phyloP scores from a whole-genome alignment of 2,329 filamentous ascomycete species.

The Aureobasidium sp. region DNA sequence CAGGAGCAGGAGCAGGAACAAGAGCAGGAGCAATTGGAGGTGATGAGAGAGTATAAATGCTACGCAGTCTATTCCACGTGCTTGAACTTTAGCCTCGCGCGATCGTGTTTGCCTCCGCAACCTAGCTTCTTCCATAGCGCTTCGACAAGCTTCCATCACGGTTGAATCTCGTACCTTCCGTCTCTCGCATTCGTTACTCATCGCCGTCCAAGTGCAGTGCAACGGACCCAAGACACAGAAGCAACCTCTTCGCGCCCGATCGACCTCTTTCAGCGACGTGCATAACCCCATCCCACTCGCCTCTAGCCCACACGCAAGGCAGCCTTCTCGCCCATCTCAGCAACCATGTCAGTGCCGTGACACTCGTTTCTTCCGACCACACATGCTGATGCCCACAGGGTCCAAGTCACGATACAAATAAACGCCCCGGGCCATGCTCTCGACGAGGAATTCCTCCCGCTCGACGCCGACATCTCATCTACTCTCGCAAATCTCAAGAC shows the following conservation, averaged over 20 bases:
- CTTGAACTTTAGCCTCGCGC: background rate
- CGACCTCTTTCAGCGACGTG: constrained; percentile 19
- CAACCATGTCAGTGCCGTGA: constrained; percentile 11
- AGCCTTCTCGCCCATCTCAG: background rate
- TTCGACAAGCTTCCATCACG: constrained; percentile 1
- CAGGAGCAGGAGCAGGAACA: background rate
- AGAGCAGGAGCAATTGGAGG: too few species aligned
- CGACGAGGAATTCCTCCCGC: constrained; percentile 67
- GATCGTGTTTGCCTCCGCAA: background rate
- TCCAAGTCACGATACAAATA: constrained; percentile 75
- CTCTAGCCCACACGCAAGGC: constrained; percentile 13
- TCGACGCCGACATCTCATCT: constrained; percentile 76
- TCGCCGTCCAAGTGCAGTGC: background rate
- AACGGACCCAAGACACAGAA: background rate
- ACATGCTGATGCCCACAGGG: constrained; percentile 42
- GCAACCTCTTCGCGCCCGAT: background rate
- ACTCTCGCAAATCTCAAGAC: constrained; percentile 78
- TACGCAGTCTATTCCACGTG: background rate
- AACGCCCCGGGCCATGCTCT: constrained; percentile 59
- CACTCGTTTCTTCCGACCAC: background rate
- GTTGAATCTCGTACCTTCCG: background rate
- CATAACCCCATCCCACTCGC: constrained; percentile 11
- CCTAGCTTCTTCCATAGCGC: background rate
- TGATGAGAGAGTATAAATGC: background rate
- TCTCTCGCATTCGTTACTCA: background rate